phyloP scores from a whole-genome alignment of 805 yeast species.

The Nakazawaea holstii region DNA sequence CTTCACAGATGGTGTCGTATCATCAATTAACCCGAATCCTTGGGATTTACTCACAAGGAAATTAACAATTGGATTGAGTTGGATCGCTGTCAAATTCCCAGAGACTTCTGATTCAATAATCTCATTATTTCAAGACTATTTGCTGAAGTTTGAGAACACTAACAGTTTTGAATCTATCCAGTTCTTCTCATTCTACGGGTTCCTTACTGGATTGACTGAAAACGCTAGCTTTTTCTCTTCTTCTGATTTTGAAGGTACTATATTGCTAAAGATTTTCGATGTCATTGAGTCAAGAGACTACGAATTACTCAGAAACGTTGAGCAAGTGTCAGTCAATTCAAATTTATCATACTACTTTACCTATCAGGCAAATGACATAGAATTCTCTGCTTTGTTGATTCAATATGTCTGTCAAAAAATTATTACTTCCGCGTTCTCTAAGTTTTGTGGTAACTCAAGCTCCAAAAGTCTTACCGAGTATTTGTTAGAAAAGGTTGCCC shows the following conservation, averaged over 20 bases:
- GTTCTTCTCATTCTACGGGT: constrained; percentile 32
- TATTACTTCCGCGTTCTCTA: not conserved
- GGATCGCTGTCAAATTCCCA: constrained; percentile 22
- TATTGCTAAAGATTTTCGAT: not conserved
- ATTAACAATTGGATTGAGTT: constrained; percentile 26
- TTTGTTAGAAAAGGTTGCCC: constrained; percentile 2
- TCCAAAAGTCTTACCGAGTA: not conserved
- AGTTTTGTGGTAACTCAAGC: not conserved
- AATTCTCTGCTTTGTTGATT: constrained; percentile 3
- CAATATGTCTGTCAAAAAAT: constrained; percentile 1
- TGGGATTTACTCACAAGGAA: constrained; percentile 32
- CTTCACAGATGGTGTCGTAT: constrained; percentile 33
- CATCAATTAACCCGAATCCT: constrained; percentile 30
- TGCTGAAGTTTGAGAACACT: constrained; percentile 11
- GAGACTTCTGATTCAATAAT: constrained; percentile 16
- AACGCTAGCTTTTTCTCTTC: not conserved
- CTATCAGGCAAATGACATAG: constrained; percentile 1
- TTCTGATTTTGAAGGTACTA: not conserved
- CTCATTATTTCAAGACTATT: constrained; percentile 20
- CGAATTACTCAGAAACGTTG: constrained; percentile 49
- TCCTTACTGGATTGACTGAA: constrained; percentile 25
- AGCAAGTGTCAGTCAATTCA: not conserved
- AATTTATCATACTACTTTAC: not conserved
- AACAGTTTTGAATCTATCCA: constrained; percentile 14
- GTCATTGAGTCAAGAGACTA: constrained; percentile 34